Evolutionary conservation across 2,329 filamentous ascomycete genomes (phyloP), one percentile per base, ranked within the genome.

Genomic region (Plenodomus biglobosus): DNA sequence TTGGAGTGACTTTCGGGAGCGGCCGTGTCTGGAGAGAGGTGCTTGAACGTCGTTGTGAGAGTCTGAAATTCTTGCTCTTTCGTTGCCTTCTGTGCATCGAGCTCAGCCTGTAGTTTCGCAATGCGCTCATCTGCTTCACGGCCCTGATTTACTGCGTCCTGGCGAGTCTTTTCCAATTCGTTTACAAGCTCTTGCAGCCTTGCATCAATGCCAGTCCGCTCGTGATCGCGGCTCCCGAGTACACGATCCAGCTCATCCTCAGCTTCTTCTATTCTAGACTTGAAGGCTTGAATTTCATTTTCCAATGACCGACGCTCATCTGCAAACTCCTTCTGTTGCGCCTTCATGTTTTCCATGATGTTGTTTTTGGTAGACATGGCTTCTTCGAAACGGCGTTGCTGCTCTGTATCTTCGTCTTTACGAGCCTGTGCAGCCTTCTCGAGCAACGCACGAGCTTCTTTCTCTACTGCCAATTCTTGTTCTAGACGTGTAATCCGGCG

Each of bases 201-300:
- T 39, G 87, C 83, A 53, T 92, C 86, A 38, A 85, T 80, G 2
- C 81, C 80, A 3, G 82, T 83, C 63, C 85, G 88, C 62, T 94
- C 88, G 58, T 95, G 86, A 58, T 96, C 90, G 37, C 89, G 83
- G 35, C 88, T 91, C 61, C 90, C 90, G 36, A 90, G 80, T 45
- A 92, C 83, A 50, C 90, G 82, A 61, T 96, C 92, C 42, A 97
- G 83, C 65, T 96, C 92, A 62, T 96, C 92, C 72, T 99, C 94
- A 5, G 88, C 81, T 59, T 97, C 90, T 66, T 97, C 94, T 0
- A 94, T 77, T 43, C 86, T 87, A 44, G 85, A 79, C 64, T 87
- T 92, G 48, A 92, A 80, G 13, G 82, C 81, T 59, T 85, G 86
- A 48, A 94, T 85, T 67, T 97, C 92, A 15, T 83, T 79, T 59